phyloP scores from a whole-genome alignment of 208 protist species.

The Wallacemonas sp. region DNA sequence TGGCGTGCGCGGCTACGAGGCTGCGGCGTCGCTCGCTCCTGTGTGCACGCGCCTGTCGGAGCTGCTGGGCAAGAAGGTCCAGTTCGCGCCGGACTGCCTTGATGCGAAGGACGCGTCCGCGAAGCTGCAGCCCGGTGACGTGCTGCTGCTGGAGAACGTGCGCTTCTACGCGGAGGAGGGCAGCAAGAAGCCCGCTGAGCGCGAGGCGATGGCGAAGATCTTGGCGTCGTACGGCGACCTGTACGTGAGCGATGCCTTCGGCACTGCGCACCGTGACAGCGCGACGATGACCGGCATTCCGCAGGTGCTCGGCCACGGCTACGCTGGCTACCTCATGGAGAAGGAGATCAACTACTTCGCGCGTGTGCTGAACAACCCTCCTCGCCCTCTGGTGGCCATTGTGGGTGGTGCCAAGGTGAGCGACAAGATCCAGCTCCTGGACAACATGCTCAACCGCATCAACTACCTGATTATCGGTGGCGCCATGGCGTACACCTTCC shows the following conservation, averaged over 20 bases:
- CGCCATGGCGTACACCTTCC: conserved; percentile 99
- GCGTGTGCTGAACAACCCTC: conserved; percentile 87
- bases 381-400: conserved; percentile 96
- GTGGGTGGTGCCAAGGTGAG: conserved; percentile 97
- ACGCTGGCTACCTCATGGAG: conserved; percentile 98
- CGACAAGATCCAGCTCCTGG: conserved; percentile 99
- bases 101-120: conserved; percentile 56
- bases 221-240: conserved; percentile 96
- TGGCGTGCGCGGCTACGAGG: conserved; percentile 28
- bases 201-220: conserved; percentile 84
- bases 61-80: conserved; percentile 84
- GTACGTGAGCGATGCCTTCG: conserved; percentile 99
- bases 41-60: conserved; percentile 91
- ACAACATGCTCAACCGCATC: conserved; percentile 98
- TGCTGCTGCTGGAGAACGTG: conserved; percentile 99
- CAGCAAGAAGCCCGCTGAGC: conserved; percentile 78
- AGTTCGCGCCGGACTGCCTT: conserved; percentile 84
- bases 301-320: conserved; percentile 80
- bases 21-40: conserved; percentile 37
- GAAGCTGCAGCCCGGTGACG: conserved; percentile 67
- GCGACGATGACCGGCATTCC: conserved; percentile 90
- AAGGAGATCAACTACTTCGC: conserved; percentile 99
- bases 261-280: conserved; percentile 98
- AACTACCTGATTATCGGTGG: conserved; percentile 99
- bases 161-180: conserved; percentile 99